These are phyloP conservation scores for Solanum hybrid DNA, from an alignment of 305 asterid species.

Conservation along the genomic window DNA sequence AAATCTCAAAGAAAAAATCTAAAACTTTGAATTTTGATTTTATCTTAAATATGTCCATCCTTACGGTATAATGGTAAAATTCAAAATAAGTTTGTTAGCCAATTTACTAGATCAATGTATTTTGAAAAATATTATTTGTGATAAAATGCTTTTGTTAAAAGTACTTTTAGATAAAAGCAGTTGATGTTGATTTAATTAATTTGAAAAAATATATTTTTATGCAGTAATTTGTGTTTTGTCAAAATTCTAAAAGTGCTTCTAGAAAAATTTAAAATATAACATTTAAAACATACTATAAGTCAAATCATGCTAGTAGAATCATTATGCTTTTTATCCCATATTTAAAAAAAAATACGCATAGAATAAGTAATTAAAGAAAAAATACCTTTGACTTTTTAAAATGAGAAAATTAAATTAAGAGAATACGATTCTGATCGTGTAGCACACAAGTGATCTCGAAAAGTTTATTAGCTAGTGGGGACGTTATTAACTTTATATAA, in stretches of 20 bases:
- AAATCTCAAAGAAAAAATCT: neutral
- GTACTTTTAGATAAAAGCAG: neutral
- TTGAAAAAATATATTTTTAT: neutral
- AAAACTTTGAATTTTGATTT: neutral
- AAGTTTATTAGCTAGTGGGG: neutral
- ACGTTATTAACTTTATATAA: neutral
- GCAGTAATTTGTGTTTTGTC: neutral
- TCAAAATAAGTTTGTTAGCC: neutral
- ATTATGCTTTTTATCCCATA: neutral
- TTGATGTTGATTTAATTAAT: neutral
- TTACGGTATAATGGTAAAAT: neutral
- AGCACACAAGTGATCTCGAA: neutral
- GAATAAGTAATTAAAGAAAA: neutral
- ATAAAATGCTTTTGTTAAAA: no score
- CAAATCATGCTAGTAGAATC: neutral
- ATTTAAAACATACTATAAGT: neutral
- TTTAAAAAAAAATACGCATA: neutral
- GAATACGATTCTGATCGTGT: neutral
- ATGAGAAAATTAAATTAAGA: neutral
- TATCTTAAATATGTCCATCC: neutral
- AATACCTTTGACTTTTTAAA: neutral
- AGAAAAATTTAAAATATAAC: neutral
- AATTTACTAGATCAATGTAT: neutral
- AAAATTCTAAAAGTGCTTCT: neutral
- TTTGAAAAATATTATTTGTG: no score